Evolutionary conservation across 129 eudicot species (phyloP).

Genomic region (Artemisia annua): DNA sequence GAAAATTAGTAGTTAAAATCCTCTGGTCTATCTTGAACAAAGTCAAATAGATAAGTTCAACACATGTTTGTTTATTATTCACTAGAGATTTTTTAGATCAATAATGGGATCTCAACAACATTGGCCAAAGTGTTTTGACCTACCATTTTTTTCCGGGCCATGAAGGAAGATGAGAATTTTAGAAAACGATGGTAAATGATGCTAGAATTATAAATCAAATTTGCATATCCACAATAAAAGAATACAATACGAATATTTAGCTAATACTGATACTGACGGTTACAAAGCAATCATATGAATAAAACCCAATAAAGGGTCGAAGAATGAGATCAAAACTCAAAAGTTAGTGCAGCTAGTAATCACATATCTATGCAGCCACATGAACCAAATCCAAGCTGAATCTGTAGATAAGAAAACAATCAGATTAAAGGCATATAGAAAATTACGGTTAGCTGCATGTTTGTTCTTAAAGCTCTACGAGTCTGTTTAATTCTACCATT

Average conservation of each 20-base stretch:
- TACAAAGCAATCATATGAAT: slow-evolving; percentile 31
- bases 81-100: too few species aligned
- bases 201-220: neutral
- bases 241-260: neutral
- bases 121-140: too few species aligned
- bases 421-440: neutral
- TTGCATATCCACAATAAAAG: slow-evolving; percentile 21
- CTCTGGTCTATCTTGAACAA: too few species aligned
- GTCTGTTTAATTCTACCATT: neutral
- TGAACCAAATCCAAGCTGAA: slow-evolving; percentile 13
- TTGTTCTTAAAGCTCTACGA: neutral
- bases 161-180: too few species aligned
- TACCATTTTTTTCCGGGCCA: too few species aligned
- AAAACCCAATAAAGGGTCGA: slow-evolving; percentile 36
- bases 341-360: slow-evolving; percentile 26
- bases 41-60: too few species aligned
- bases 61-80: too few species aligned
- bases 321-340: slow-evolving; percentile 37
- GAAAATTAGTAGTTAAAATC: too few species aligned
- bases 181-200: too few species aligned
- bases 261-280: slow-evolving; percentile 18
- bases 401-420: slow-evolving; percentile 10
- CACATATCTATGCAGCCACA: slow-evolving; percentile 18
- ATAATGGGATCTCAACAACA: too few species aligned
- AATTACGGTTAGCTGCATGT: neutral